Evolutionary conservation across 192 early-diverging fungal species (phyloP).

Genomic region (Dissophora globulifera): DNA sequence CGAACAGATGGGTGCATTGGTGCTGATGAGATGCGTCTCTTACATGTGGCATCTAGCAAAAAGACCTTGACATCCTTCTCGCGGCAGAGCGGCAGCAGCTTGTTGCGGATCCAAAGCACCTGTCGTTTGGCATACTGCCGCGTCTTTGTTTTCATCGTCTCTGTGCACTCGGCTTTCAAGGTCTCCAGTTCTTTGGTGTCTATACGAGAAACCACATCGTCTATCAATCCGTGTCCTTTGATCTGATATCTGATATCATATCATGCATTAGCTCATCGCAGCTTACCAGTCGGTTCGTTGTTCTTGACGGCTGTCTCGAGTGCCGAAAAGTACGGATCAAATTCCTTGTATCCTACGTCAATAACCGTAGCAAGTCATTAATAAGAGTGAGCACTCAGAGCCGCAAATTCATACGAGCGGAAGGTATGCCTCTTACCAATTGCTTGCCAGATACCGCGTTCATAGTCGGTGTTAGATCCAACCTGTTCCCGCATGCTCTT

Average conservation of each 20-base stretch:
- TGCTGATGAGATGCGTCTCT: background rate
- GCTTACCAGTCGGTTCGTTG: conserved; percentile 22
- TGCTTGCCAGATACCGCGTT: conserved; percentile 78
- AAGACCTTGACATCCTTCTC: conserved; percentile 60
- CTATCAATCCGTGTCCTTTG: too few species aligned
- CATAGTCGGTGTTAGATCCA: conserved; percentile 58
- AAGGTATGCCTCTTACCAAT: conserved; percentile 76
- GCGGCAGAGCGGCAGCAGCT: conserved; percentile 64
- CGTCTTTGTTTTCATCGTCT: conserved; percentile 89
- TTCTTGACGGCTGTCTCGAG: conserved; percentile 40
- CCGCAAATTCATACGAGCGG: too few species aligned
- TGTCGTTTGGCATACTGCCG: conserved; percentile 88
- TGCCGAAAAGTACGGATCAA: conserved; percentile 73
- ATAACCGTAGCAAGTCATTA: too few species aligned
- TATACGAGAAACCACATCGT: background rate
- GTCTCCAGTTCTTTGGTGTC: conserved; percentile 42
- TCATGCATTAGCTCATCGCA: too few species aligned
- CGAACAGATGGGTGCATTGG: too few species aligned
- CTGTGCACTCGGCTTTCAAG: conserved; percentile 67
- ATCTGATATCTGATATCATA: too few species aligned
- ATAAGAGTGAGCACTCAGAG: too few species aligned
- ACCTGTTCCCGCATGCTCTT: conserved; percentile 64
- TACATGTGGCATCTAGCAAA: conserved; percentile 78
- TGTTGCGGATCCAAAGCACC: conserved; percentile 85
- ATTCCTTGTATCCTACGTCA: conserved; percentile 87